Percentiles rank a stretch among this genome's conserved stretches.
phyloP scores from a whole-genome alignment of 2,329 filamentous ascomycete genomes.

The Colletotrichum nymphaeae region DNA sequence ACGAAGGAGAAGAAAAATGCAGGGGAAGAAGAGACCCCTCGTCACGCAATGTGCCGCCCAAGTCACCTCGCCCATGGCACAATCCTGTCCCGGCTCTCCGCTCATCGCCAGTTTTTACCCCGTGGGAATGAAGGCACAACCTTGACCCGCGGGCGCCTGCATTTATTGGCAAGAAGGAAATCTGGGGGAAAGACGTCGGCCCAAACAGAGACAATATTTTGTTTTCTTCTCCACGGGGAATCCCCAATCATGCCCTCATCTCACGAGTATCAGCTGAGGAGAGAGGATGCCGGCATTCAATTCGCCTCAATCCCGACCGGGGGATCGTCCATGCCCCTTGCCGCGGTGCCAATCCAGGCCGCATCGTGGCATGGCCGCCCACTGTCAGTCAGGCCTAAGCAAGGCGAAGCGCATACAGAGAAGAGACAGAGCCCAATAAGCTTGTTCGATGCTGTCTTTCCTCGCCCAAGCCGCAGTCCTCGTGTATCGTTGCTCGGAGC shows the following conservation, averaged over 20 bases:
- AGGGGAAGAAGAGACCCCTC: conserved; percentile 1
- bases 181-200: conserved; percentile 22
- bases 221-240: conserved; percentile 11
- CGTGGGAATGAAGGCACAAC: conserved; percentile 14
- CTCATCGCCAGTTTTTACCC: conserved; percentile 32
- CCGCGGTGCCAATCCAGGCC: conserved; percentile 7
- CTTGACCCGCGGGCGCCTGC: conserved; percentile 34
- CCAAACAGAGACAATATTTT: not conserved
- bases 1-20: not conserved
- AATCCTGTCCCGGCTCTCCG: conserved; percentile 23
- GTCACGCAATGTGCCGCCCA: conserved; percentile 25
- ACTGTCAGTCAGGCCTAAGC: not conserved
- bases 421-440: conserved; percentile 16
- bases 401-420: conserved; percentile 26
- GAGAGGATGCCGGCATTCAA: not conserved
- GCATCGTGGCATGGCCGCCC: not conserved
- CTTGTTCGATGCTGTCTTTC: conserved; percentile 8
- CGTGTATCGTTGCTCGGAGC: conserved; percentile 13
- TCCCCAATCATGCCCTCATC: conserved; percentile 24
- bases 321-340: conserved; percentile 22
- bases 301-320: conserved; percentile 16
- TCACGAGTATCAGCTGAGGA: conserved; percentile 32
- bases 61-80: conserved; percentile 21
- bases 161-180: conserved; percentile 33
- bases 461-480: not conserved